A percentile compares a stretch with the other conserved stretches of the same genome.
Conservation (phyloP, 2,329 filamentous ascomycete genomes). For the Claviceps africana region DNA sequence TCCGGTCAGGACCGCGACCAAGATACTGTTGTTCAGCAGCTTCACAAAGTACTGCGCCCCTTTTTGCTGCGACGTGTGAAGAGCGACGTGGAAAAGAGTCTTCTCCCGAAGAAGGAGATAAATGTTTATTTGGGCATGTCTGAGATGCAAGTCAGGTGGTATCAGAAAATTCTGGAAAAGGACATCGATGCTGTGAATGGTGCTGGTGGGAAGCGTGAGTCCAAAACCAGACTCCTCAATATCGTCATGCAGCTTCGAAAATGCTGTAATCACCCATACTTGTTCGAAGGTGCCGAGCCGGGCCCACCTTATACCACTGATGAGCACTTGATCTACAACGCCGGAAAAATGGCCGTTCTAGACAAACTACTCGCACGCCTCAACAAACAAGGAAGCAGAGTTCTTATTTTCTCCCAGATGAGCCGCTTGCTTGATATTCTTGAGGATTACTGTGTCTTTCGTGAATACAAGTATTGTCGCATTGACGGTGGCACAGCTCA, state of each 20-base stretch:
- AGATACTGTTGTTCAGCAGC: constrained; percentile 87
- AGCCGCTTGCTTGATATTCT: constrained; percentile 91
- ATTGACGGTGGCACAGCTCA: constrained; percentile 95
- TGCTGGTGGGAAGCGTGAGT: constrained; percentile 89
- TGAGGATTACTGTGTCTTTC: constrained; percentile 95
- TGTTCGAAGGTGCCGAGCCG: constrained; percentile 94
- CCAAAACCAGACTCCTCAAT: constrained; percentile 90
- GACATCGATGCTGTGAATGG: constrained; percentile 98
- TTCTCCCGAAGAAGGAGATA: constrained; percentile 92
- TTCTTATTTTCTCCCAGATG: constrained; percentile 99
- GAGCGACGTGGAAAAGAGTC: constrained; percentile 92
- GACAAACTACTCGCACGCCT: constrained; percentile 81
- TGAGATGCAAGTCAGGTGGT: constrained; percentile 98
- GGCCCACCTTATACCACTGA: constrained; percentile 97
- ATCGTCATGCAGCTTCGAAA: constrained; percentile 99
- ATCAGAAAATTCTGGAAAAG: constrained; percentile 96
- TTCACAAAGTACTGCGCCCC: constrained; percentile 82
- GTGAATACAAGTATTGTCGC: constrained; percentile 87
- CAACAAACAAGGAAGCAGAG: constrained; percentile 74
- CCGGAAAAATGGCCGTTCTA: constrained; percentile 93
- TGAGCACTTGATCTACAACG: constrained; percentile 84
- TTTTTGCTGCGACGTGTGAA: constrained; percentile 95
- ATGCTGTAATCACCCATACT: constrained; percentile 96
- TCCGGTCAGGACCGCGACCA: constrained; percentile 80
- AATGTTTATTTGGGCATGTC: constrained; percentile 98